A percentile compares a stretch with the other conserved stretches of the same genome.
phyloP scores from a whole-genome alignment of 768 basidiomycete species.

The Rhizopogon vulgaris region DNA sequence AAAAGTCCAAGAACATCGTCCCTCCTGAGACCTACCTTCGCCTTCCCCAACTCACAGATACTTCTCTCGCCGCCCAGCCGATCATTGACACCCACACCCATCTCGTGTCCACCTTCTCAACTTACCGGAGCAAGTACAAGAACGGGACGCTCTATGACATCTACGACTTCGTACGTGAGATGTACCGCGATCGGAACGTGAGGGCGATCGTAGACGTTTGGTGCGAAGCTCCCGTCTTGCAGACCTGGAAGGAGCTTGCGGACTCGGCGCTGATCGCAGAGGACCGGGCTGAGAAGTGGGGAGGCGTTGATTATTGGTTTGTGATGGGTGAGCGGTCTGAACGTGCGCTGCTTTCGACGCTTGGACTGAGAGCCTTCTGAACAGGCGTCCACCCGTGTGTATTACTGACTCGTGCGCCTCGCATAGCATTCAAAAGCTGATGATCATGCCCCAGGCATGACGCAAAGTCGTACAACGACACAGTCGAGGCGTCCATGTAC shows the following conservation, averaged over 20 bases:
- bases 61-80: conserved; percentile 16
- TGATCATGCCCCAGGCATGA: conserved; percentile 48
- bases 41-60: conserved; percentile 22
- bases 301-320: conserved; percentile 73
- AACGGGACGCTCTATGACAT: conserved; percentile 46
- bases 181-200: conserved; percentile 55
- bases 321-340: conserved; percentile 55
- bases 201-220: conserved; percentile 78
- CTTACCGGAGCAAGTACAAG: conserved; percentile 59
- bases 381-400: conserved; percentile 72
- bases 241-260: conserved; percentile 62
- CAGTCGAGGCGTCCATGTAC: conserved; percentile 64
- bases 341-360: background rate
- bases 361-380: background rate
- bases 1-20: conserved; percentile 7
- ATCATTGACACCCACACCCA: conserved; percentile 87
- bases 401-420: background rate
- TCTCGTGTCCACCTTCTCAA: conserved; percentile 63
- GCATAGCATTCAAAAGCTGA: background rate
- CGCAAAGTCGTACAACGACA: conserved; percentile 61
- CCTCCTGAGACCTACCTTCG: conserved; percentile 29
- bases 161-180: conserved; percentile 60
- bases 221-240: conserved; percentile 74
- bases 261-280: conserved; percentile 55
- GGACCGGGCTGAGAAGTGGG: conserved; percentile 50